phyloP scores from a whole-genome alignment of 2,329 filamentous ascomycete species.

The Colletotrichum graminicola region DNA sequence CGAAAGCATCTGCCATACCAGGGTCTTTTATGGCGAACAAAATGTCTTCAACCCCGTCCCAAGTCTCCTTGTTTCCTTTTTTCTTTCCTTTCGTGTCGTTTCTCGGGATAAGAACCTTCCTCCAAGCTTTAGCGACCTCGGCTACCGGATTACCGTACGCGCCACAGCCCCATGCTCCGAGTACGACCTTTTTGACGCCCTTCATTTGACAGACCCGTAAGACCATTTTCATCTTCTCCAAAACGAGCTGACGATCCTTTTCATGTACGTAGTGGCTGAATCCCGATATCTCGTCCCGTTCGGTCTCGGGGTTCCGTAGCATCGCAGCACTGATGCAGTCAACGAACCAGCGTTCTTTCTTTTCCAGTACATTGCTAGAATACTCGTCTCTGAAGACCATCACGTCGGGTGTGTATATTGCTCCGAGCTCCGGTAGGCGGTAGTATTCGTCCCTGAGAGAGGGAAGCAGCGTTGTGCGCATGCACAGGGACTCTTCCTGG shows the following conservation, averaged over 20 bases:
- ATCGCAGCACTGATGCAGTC: constrained; percentile 71
- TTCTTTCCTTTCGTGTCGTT: constrained; percentile 38
- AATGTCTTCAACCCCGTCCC: constrained; percentile 63
- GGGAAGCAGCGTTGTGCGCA: constrained; percentile 69
- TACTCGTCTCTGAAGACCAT: constrained; percentile 65
- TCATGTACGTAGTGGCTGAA: constrained; percentile 55
- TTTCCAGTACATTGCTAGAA: constrained; percentile 53
- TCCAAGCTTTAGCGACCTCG: constrained; percentile 69
- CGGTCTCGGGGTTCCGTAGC: constrained; percentile 67
- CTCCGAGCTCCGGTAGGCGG: constrained; percentile 68
- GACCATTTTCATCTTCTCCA: constrained; percentile 69
- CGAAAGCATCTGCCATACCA: constrained; percentile 65
- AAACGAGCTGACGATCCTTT: constrained; percentile 63
- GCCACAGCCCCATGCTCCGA: constrained; percentile 76
- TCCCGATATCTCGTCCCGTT: constrained; percentile 51
- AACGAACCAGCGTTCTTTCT: constrained; percentile 67
- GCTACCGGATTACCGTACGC: constrained; percentile 72
- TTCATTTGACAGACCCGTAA: constrained; percentile 63
- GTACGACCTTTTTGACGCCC: constrained; percentile 62
- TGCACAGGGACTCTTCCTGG: constrained; percentile 73
- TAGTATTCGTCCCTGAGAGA: constrained; percentile 71
- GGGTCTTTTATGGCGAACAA: constrained; percentile 69
- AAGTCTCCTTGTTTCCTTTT: constrained; percentile 49
- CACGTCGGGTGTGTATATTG: constrained; percentile 68
- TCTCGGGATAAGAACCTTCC: constrained; percentile 48